These are phyloP conservation scores for Nicotiana rustica DNA, from an alignment of 305 asterid genomes.

Conservation along the genomic window DNA sequence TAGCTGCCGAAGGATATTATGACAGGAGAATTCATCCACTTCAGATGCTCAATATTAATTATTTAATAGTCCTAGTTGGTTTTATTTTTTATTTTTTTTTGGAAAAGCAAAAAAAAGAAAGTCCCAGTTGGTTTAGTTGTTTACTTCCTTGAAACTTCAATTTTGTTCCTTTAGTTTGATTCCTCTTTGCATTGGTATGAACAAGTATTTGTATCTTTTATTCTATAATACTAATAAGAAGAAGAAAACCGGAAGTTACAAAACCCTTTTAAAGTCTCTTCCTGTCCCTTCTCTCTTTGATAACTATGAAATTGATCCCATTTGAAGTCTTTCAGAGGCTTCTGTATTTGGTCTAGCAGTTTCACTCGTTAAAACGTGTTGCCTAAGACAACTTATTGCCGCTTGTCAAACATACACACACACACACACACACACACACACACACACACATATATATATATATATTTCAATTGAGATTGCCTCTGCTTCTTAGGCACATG, in stretches of 20 bases:
- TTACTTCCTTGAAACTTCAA: background rate
- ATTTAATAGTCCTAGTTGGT: background rate
- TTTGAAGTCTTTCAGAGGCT: constrained; percentile 3
- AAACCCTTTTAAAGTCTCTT: background rate
- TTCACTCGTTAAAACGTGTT: background rate
- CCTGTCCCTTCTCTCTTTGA: background rate
- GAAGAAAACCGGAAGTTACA: background rate
- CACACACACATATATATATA: too few species aligned
- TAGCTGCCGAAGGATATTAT: background rate
- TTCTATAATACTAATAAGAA: background rate
- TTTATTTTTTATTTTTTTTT: background rate
- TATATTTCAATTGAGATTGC: too few species aligned
- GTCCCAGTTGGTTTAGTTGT: background rate
- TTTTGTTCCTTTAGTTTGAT: constrained; percentile 14
- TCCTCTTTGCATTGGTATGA: background rate
- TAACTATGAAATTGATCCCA: background rate
- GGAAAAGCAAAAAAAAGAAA: background rate
- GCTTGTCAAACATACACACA: background rate
- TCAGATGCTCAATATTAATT: background rate
- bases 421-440: background rate
- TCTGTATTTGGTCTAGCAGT: constrained; percentile 16
- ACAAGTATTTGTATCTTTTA: background rate
- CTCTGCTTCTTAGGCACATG: too few species aligned
- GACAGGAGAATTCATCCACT: background rate
- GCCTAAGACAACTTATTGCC: constrained; percentile 2